Base-by-base conservation (phyloP, 2,329 filamentous ascomycete species). In the Cadophora sp. region DNA sequence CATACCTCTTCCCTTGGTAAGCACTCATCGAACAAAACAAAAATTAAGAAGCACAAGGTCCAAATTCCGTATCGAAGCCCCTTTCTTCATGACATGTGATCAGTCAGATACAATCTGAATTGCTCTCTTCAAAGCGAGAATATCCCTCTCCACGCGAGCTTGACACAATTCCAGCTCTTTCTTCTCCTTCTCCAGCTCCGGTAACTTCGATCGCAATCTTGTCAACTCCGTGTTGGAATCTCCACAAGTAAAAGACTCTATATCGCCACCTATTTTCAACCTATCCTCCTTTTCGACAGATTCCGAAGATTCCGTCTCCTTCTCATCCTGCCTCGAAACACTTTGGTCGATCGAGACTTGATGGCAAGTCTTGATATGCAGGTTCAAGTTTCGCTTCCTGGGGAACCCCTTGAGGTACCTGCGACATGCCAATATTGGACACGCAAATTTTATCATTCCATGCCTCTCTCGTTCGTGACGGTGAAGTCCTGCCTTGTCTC, bases 71-170 rank as follows among this genome's bases (percentile, higher is more conserved):
- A 12, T 16, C 6, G 12, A 43, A 43, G 40, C 37, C 14, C 37
- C 7, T 14, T 9, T 40, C 3, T 14, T 40, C 37, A 12, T 9
- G 16, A 43, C 11, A 22, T 1, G n/a, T 14, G 1, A 29, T 46
- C n/a, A 64, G 14, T 4, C 26, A 55, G 51, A 55, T 31, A 55
- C 16, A 7, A 64, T 46, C 1, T n/a, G 22, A 29, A 56, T 50
- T 29, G 29, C 62, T 31, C 27, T 64, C 50, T 56, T 64, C 50
- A 64, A 31, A 14, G 34, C 37, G 14, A 55, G 24, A 9, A 64
- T 56, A 27, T 64, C 62, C 50, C 29, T 50, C n/a, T 64, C 50
- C n/a, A 64, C n/a, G n/a, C 34, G 50, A 50, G 50, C 50, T n/a
- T 56, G 62, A 31, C 31, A 6, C 50, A 64, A n/a, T 8, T 12